phyloP scores from a whole-genome alignment of 768 basidiomycete genomes.

The Pisolithus orientalis region DNA sequence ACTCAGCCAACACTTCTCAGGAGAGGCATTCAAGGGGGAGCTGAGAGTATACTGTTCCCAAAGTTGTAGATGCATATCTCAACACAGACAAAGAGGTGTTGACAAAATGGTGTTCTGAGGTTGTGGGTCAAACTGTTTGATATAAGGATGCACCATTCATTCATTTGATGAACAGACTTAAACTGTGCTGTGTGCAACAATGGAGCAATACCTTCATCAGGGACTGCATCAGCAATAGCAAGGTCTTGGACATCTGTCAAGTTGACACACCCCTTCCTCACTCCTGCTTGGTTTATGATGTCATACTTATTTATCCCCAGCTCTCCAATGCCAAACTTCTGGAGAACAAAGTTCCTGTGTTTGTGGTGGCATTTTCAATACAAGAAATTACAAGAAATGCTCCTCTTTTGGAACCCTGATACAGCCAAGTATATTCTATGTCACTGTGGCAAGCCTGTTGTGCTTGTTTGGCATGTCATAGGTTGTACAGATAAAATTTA shows the following conservation, averaged over 20 bases:
- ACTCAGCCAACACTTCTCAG: constrained; percentile 83
- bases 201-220: constrained; percentile 89
- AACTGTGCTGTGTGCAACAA: constrained; percentile 97
- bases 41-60: constrained; percentile 97
- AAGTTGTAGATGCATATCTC: constrained; percentile 94
- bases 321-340: constrained; percentile 82
- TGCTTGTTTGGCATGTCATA: too few species aligned
- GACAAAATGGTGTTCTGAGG: constrained; percentile 91
- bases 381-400: constrained; percentile 90
- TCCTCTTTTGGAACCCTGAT: constrained; percentile 86
- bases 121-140: constrained; percentile 48
- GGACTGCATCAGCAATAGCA: constrained; percentile 89
- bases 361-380: constrained; percentile 88
- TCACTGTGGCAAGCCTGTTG: too few species aligned
- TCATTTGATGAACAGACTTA: constrained; percentile 59
- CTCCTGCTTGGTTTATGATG: background rate
- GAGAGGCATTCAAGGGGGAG: constrained; percentile 85
- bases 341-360: constrained; percentile 86
- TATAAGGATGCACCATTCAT: background rate
- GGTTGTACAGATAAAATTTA: too few species aligned
- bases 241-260: constrained; percentile 93
- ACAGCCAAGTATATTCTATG: too few species aligned
- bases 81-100: constrained; percentile 84
- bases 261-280: constrained; percentile 55
- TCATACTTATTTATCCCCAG: constrained; percentile 31